Percentiles rank a stretch among this genome's conserved stretches.
These are phyloP conservation scores for Medicago lupulina DNA, from an alignment of 306 rosid species.

Conservation along the genomic window DNA sequence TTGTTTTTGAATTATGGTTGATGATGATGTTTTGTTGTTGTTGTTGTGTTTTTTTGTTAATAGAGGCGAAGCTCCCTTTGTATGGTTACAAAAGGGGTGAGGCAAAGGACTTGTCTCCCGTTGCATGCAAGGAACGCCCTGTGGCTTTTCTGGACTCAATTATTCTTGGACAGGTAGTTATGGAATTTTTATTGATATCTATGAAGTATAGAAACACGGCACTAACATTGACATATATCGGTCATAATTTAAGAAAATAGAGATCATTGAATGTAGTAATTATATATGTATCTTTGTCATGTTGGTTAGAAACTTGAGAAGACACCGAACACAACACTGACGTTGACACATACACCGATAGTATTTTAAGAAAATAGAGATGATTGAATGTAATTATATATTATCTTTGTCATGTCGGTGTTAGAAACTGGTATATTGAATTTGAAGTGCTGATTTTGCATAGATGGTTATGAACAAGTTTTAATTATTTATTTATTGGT, in stretches of 20 bases:
- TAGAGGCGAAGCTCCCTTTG: conserved; percentile 86
- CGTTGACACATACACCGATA: no score
- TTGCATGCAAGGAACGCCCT: conserved; percentile 57
- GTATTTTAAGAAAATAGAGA: neutral
- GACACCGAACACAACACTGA: no score
- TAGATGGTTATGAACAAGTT: neutral
- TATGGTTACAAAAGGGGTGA: conserved; percentile 67
- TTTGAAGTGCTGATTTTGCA: neutral
- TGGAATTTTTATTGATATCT: neutral
- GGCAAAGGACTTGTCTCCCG: conserved; percentile 40
- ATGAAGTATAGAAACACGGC: neutral
- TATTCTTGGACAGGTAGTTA: conserved; percentile 81
- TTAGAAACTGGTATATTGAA: neutral
- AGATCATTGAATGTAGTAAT: neutral
- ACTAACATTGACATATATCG: neutral
- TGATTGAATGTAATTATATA: neutral
- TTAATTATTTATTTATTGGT: neutral
- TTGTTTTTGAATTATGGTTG: neutral
- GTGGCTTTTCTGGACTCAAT: conserved; percentile 83
- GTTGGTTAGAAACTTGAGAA: no score
- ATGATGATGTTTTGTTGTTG: neutral
- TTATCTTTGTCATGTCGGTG: neutral
- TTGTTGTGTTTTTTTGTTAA: neutral
- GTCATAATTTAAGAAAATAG: neutral
- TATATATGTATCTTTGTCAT: neutral